Evolutionary conservation across 192 early-diverging fungal genomes (phyloP).

Genomic region (Umbelopsis ramanniana): DNA sequence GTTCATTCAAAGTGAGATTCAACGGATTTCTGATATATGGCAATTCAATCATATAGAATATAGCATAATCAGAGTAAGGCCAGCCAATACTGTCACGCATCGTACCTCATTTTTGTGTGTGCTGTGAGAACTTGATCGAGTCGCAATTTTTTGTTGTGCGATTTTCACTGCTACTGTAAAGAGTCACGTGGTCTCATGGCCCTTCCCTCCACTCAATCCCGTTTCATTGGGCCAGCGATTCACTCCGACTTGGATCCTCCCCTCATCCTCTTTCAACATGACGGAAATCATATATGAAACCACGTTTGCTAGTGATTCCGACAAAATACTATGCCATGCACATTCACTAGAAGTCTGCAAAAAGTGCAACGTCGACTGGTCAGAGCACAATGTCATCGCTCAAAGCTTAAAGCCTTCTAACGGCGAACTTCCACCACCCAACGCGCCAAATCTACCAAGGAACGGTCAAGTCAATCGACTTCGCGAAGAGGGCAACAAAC

Average conservation of each 20-base stretch:
- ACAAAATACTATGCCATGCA: slow-evolving; percentile 63
- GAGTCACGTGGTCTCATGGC: background rate
- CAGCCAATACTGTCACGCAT: too few relatives aligned
- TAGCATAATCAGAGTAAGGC: too few relatives aligned
- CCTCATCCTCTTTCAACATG: background rate
- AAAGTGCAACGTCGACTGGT: slow-evolving; percentile 64
- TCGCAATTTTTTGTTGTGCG: slow-evolving; percentile 16
- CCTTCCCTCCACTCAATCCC: background rate
- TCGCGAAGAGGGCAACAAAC: slow-evolving; percentile 83
- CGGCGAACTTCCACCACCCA: slow-evolving; percentile 70
- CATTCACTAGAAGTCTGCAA: slow-evolving; percentile 68
- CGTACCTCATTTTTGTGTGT: background rate
- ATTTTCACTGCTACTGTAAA: background rate
- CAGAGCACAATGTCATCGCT: slow-evolving; percentile 67
- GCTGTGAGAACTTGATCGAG: background rate
- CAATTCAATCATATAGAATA: too few relatives aligned
- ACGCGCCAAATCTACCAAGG: slow-evolving; percentile 54
- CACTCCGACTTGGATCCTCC: background rate
- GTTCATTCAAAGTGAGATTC: background rate
- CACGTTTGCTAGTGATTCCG: slow-evolving; percentile 32
- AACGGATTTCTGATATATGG: background rate
- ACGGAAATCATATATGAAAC: slow-evolving; percentile 19
- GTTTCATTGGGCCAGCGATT: slow-evolving; percentile 6
- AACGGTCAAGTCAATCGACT: slow-evolving; percentile 62
- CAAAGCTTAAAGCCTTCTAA: slow-evolving; percentile 64